Conservation (phyloP, 441 rosid genomes). For the Iberis amara region DNA sequence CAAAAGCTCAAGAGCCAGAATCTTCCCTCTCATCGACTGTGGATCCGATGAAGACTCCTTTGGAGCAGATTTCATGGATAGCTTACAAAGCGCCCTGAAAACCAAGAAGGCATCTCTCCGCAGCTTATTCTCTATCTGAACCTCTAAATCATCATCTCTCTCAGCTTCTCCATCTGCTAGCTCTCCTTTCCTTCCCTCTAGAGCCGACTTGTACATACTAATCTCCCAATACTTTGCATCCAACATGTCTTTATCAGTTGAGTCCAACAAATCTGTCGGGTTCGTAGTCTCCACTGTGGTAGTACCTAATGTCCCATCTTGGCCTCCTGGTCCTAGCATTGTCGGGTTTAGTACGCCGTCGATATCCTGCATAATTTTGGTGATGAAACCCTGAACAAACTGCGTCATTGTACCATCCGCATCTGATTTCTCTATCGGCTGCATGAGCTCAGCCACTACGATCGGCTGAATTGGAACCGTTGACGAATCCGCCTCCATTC, state of each 20-base stretch:
- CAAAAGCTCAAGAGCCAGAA: conserved; percentile 91
- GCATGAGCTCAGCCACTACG: conserved; percentile 93
- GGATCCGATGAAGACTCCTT: conserved; percentile 89
- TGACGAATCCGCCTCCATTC: conserved; percentile 98
- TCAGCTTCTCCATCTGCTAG: conserved; percentile 77
- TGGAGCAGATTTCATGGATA: conserved; percentile 94
- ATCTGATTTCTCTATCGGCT: conserved; percentile 80
- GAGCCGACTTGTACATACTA: conserved; percentile 96
- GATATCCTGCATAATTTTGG: conserved; percentile 88
- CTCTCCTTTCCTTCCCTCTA: conserved; percentile 98
- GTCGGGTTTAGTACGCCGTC: conserved; percentile 79
- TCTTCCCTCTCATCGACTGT: conserved; percentile 88
- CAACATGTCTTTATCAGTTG: conserved; percentile 98
- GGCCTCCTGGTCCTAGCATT: conserved; percentile 45
- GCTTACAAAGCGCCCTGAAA: conserved; percentile 94
- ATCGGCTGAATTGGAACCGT: conserved; percentile 94
- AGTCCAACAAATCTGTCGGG: conserved; percentile 94
- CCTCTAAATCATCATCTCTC: conserved; percentile 88
- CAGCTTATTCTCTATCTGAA: conserved; percentile 97
- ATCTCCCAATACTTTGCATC: conserved; percentile 99
- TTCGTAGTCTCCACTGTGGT: conserved; percentile 84
- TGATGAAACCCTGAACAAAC: conserved; percentile 96
- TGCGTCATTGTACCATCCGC: conserved; percentile 79
- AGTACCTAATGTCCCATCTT: conserved; percentile 81
- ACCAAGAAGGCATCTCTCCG: conserved; percentile 97